Evolutionary conservation across 306 rosid species (phyloP).

Genomic region (Pyrus pyrifolia): DNA sequence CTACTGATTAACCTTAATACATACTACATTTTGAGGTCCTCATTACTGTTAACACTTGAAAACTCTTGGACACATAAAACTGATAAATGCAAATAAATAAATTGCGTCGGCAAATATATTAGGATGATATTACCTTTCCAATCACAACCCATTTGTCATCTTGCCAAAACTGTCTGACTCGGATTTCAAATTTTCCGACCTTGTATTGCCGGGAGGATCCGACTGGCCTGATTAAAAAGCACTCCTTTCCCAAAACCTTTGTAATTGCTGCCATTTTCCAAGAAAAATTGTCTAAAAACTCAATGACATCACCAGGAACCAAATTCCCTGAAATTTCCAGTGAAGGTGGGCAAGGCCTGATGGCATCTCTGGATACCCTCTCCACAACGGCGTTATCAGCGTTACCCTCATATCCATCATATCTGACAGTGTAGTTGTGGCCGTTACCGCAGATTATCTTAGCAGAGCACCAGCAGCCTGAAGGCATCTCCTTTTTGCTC

Average conservation of each 20-base stretch:
- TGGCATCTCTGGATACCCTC: constrained; percentile 51
- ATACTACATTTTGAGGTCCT: not conserved
- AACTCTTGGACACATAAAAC: not conserved
- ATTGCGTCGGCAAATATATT: not conserved
- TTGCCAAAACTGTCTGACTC: constrained; percentile 76
- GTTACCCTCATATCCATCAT: constrained; percentile 44
- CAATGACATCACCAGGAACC: constrained; percentile 74
- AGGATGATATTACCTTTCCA: constrained; percentile 54
- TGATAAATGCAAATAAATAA: constrained; percentile 7
- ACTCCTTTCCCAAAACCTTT: constrained; percentile 50
- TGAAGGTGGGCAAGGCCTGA: constrained; percentile 79
- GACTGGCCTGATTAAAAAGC: constrained; percentile 60
- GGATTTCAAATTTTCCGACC: constrained; percentile 60
- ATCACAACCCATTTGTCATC: constrained; percentile 70
- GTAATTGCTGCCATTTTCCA: constrained; percentile 89
- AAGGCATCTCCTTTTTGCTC: constrained; percentile 64
- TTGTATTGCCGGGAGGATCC: constrained; percentile 70
- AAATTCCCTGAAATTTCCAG: constrained; percentile 42
- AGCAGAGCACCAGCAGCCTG: constrained; percentile 82
- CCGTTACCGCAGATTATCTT: constrained; percentile 72
- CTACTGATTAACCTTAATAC: not conserved
- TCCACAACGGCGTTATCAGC: constrained; percentile 37
- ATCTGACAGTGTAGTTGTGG: constrained; percentile 58
- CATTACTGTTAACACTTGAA: not conserved
- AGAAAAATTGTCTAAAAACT: constrained; percentile 59